These are phyloP conservation scores for Mycena olivaceomarginata DNA, from an alignment of 768 basidiomycete species.

Conservation along the genomic window DNA sequence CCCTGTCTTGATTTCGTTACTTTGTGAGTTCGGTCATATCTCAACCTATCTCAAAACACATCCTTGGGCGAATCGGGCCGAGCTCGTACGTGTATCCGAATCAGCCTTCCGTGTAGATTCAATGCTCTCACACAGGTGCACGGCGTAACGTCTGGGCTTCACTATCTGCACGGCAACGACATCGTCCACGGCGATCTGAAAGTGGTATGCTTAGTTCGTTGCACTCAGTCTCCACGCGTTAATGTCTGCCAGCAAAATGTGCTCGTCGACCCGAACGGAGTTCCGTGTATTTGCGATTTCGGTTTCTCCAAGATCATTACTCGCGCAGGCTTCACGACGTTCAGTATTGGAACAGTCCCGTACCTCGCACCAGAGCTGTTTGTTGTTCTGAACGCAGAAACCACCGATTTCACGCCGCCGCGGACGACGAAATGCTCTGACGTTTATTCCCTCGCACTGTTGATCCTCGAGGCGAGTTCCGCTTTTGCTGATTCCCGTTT, in stretches of 20 bases:
- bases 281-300: slow-evolving; percentile 18
- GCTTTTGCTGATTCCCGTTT: not conserved
- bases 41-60: too few species aligned
- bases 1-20: too few species aligned
- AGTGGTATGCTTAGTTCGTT: too few species aligned
- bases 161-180: slow-evolving; percentile 18
- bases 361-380: slow-evolving; percentile 10
- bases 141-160: slow-evolving; percentile 12
- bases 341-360: slow-evolving; percentile 11
- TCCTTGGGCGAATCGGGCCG: not conserved
- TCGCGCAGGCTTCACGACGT: slow-evolving; percentile 9
- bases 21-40: too few species aligned
- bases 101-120: too few species aligned
- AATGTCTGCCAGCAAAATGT: slow-evolving; percentile 5
- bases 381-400: not conserved
- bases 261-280: not conserved
- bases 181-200: slow-evolving; percentile 16
- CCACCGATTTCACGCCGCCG: not conserved
- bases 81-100: slow-evolving; percentile 1
- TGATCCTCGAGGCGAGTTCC: not conserved
- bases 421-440: slow-evolving; percentile 8
- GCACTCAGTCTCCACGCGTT: too few species aligned
- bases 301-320: slow-evolving; percentile 15
- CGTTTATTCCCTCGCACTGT: slow-evolving; percentile 1
- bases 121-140: slow-evolving; percentile 4